Evolutionary conservation across 108 stramenopile genomes (phyloP), one percentile per base, ranked within the genome.

Genomic region (Aurantiochytrium sp.): DNA sequence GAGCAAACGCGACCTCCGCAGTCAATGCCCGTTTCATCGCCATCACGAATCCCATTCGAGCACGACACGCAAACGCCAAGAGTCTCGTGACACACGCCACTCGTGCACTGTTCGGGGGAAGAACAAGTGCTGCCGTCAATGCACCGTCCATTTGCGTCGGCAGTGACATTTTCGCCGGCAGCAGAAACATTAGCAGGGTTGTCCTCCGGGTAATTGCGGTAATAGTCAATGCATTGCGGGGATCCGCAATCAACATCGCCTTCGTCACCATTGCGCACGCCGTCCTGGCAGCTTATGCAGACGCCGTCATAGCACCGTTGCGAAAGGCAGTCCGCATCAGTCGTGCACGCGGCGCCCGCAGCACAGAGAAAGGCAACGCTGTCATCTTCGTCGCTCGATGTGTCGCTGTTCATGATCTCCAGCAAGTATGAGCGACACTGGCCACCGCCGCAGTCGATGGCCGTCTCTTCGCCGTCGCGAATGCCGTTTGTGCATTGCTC

Each of bases 391-490:
- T 83, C 51, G 49, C 28, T 16, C 18, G 45, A 12, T 6, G 51
- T 12, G 51, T 47, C 49, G 8, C 76, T 45, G 25, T 83, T 53
- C 10, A 53, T 23, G 25, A 53, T 45, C 23, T 21, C 45, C 10
- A 53, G 51, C 49, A 53, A 3, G 51, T 53, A 83, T 12, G 76
- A 83, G n/a, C 45, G n/a, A 45, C 76, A 83, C 51, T 83, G 49
- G 76, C 76, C 76, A 45, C 76, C 76, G n/a, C 76, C 76, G 51
- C 76, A 83, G 51, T 83, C 76, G 51, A 83, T 83, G 45, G 49
- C 45, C 6, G 76, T 83, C 76, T 83, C 76, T 55, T 43, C 45
- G n/a, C 76, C 76, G 28, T 83, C 76, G n/a, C 76, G 76, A 53
- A 83, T 53, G 6, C 76, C 76, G 28, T 83, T 83, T 43, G 18